Conservation (phyloP, 495 filamentous ascomycete species). For the Ramalina intermedia region DNA sequence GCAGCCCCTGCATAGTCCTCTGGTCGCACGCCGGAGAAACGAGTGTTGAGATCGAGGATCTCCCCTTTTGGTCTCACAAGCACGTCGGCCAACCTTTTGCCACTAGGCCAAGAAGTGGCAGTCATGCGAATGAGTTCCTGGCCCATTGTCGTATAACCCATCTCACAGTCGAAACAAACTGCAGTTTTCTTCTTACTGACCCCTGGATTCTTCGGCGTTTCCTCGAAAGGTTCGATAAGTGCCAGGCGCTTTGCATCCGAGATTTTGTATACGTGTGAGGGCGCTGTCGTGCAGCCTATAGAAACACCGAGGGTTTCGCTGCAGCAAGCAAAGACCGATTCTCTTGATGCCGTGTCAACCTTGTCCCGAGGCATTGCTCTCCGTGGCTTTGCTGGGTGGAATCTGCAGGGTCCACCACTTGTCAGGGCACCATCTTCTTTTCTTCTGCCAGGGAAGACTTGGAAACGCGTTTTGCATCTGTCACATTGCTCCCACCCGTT, state of each 20-base stretch:
- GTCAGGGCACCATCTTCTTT: constrained; percentile 67
- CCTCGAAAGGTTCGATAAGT: constrained; percentile 58
- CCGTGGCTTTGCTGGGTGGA: constrained; percentile 57
- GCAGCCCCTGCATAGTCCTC: constrained; percentile 57
- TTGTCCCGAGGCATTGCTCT: constrained; percentile 31
- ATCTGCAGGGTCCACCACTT: constrained; percentile 57
- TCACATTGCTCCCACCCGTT: constrained; percentile 79
- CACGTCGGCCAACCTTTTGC: constrained; percentile 62
- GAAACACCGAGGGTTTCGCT: constrained; percentile 51
- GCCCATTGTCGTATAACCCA: constrained; percentile 82
- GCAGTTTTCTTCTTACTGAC: constrained; percentile 28
- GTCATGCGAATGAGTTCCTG: constrained; percentile 83
- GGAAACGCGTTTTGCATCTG: constrained; percentile 71
- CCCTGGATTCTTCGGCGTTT: constrained; percentile 50
- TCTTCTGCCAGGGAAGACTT: constrained; percentile 79
- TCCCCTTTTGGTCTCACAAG: constrained; percentile 74
- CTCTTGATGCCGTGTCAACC: constrained; percentile 29
- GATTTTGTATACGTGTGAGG: constrained; percentile 80
- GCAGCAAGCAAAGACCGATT: constrained; percentile 67
- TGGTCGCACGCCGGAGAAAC: constrained; percentile 70
- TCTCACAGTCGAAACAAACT: constrained; percentile 88
- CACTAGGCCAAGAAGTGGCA: constrained; percentile 70
- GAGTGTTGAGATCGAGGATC: constrained; percentile 77
- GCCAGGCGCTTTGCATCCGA: constrained; percentile 62
- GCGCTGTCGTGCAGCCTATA: constrained; percentile 51